Evolutionary conservation across 225 moss, liverwort and hornwort species (phyloP), one percentile per base, ranked within the genome.

Genomic region (Sphagnum tenellum): DNA sequence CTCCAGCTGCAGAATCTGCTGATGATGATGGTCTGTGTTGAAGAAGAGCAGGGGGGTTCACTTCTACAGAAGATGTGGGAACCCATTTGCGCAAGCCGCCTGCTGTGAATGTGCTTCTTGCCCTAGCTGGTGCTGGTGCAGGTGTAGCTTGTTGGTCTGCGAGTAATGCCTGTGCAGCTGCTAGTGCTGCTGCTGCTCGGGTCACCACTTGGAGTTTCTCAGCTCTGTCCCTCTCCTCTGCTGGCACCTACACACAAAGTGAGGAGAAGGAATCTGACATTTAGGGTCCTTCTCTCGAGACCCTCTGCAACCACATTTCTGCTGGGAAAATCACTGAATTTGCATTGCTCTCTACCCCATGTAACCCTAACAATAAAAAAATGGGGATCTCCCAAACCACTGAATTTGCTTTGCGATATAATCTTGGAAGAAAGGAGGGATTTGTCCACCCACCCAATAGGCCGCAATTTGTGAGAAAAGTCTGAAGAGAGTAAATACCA

Each of bases 161-260:
- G 53, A 99, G 76, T 58, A 99, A 82, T 48, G 93, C 90, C 29
- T 99, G 88, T 50, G 89, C 90, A 13, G 93, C 93, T 57, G 98
- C 90, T 52, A 99, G 69, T 55, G 98, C 98, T 44, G 93, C 98
- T 64, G 98, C 86, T 53, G 98, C 98, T 69, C 98, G 89, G 70
- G 86, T 89, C 12, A 99, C 60, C 8, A 93, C 84, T 60, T 93
- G 82, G 77, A 82, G 65, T 64, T 84, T 80, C 66, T 93, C 90
- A 53, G 83, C 82, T 53, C 56, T 83, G 68, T 90, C 88, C 68
- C 93, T 84, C 72, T 93, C 90, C 74, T 89, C 93, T 51, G 56
- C 74, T 9, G 93, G 98, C 54, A 89, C 79, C 75, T 91, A 74
- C 78, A 88, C 13, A 51, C 29, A 29, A 29, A 29, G 29, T 29